Evolutionary conservation across 805 yeast genomes (phyloP), one percentile per base, ranked within the genome.

Genomic region (Zygoascus ofunaensis): DNA sequence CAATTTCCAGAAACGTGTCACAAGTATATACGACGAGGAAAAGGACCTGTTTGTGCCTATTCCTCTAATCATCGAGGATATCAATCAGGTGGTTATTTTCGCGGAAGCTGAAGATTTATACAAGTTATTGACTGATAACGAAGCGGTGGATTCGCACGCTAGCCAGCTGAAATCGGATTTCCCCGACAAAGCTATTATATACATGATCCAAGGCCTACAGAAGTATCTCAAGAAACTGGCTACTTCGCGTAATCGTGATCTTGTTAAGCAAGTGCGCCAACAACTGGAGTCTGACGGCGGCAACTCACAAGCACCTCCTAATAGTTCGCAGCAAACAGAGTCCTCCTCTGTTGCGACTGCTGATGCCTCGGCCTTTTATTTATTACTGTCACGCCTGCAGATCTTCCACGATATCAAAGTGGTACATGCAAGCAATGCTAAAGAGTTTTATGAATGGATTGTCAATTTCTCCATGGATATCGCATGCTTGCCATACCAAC

Each of bases 41-140:
- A 26, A 41, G n/a, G 57, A 48, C 12, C 30, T 53, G 14, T 53
- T 39, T 28, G 40, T 47, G 1, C 58, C 58, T 2, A 41, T 46
- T 8, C 37, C 39, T 1, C 39, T 28, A 2, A 34, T 28, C 12
- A 39, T 50, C n/a, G 41, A 37, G n/a, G 34, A 34, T 4, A 51
- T 46, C 34, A 24, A 33, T 2, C 33, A 24, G 22, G 53, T 24
- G 14, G n/a, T 49, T 2, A 35, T 49, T 3, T 46, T 35, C 18
- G 34, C 23, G 18, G 22, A 37, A 17, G 41, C 34, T 10, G 38
- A 37, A 34, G 43, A 34, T 5, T 34, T 15, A 8, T 26, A 22
- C 3, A 17, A 22, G 15, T 10, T 15, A 7, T 17, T 18, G 20
- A 17, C 39, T n/a, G 37, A 18, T 19, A 14, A 37, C n/a, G 17